Conservation (phyloP, 2,329 filamentous ascomycete genomes). For the Fusarium ramigenum region DNA sequence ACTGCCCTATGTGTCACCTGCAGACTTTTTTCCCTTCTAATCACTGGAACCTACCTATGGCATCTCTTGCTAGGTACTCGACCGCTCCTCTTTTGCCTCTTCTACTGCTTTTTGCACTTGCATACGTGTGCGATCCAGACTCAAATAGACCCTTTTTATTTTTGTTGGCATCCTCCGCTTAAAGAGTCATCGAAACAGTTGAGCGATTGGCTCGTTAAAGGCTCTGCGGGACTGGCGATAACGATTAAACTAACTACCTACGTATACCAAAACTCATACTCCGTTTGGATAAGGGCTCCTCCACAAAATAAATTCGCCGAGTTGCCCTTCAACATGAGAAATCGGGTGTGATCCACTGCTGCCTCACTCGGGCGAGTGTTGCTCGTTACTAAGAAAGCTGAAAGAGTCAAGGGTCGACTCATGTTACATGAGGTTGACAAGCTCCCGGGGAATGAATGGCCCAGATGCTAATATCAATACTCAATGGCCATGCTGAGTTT, state of each 20-base stretch:
- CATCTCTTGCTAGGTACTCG: neutral
- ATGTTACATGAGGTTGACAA: neutral
- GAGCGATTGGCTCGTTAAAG: slow-evolving; percentile 30
- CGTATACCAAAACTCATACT: neutral
- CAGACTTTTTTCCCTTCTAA: neutral
- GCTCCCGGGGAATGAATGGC: neutral
- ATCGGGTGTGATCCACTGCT: neutral
- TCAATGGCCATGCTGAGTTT: neutral
- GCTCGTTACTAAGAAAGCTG: neutral
- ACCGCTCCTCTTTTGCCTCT: slow-evolving; percentile 23
- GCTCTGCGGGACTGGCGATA: slow-evolving; percentile 14
- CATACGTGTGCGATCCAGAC: slow-evolving; percentile 38
- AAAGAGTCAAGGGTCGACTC: neutral
- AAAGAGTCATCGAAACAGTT: slow-evolving; percentile 1
- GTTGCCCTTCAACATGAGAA: neutral
- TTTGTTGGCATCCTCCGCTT: slow-evolving; percentile 3
- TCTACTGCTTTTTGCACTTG: slow-evolving; percentile 11
- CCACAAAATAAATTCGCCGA: slow-evolving; percentile 2
- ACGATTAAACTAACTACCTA: neutral
- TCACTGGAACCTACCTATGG: slow-evolving; percentile 10
- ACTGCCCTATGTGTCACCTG: slow-evolving; percentile 20
- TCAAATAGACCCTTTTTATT: slow-evolving; percentile 23
- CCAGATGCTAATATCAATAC: neutral
- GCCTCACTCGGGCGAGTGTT: slow-evolving; percentile 14
- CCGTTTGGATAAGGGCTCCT: slow-evolving; percentile 29